Base-by-base conservation (phyloP, 2,329 filamentous ascomycete genomes). In the Aspergillus oerlinghausenensis region DNA sequence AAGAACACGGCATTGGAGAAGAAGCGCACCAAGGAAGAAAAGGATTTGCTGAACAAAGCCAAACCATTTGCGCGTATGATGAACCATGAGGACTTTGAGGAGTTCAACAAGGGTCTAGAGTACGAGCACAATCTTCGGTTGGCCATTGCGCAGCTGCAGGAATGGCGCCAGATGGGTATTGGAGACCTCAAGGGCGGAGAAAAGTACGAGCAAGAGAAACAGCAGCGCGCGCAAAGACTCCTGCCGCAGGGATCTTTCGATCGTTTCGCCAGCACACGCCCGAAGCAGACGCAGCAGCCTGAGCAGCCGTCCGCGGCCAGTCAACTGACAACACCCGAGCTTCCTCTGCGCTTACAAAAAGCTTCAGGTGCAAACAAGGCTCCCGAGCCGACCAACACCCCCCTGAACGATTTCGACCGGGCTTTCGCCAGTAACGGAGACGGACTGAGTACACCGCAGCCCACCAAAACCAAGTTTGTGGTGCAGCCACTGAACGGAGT, bases 61-160 rank as follows among this genome's bases (percentile, higher is more conserved):
- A 99, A 99, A 67, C 94, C 94, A 0, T 97, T 97, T 67, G 93
- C 92, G 2, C 85, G 93, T 45, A 95, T 97, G 84, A 97, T 97
- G 93, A 96, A 93, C 67, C 88, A 88, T 65, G 82, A 88, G 49
- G 94, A 99, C 72, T 97, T 96, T 67, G 89, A 95, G 61, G 84
- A 87, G 10, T 87, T 97, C 64, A 89, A 88, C 63, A 87, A 91
- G 59, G 92, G 92, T 1, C 78, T 99, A 0, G 84, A 96, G 49
- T 92, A 96, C 66, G 94, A 99, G 74, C 85, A 94, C 61, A 96
- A 96, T 64, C 79, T 99, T 19, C 86, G 94, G 2, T 87, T 95
- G 68, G 94, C 94, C 40, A 96, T 99, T 57, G 63, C 83, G 0
- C 93, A 97, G 71, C 79, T 99, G 2, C 93, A 97, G 70, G 94